Percentiles rank a stretch among this genome's conserved stretches.
These are phyloP conservation scores for Termitomyces sp. DNA, from an alignment of 768 basidiomycete species.

Conservation along the genomic window DNA sequence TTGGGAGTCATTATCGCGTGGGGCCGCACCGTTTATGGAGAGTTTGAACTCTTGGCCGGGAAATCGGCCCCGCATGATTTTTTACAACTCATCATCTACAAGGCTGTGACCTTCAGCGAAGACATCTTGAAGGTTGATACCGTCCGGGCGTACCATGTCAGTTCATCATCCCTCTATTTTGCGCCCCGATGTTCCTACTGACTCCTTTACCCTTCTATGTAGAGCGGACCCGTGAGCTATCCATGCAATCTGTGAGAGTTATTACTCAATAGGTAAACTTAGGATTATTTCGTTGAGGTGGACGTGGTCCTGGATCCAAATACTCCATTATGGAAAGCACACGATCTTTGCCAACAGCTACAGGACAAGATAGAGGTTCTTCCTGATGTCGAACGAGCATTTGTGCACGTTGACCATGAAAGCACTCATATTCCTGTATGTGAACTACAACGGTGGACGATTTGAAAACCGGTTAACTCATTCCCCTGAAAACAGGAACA, in stretches of 20 bases:
- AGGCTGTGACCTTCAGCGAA: slow-evolving; percentile 82
- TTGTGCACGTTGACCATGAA: slow-evolving; percentile 95
- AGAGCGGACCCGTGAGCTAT: slow-evolving; percentile 67
- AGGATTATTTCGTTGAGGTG: slow-evolving; percentile 92
- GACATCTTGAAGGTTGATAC: slow-evolving; percentile 88
- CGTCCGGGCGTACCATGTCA: slow-evolving; percentile 85
- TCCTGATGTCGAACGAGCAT: slow-evolving; percentile 88
- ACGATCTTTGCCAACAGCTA: slow-evolving; percentile 77
- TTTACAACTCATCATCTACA: slow-evolving; percentile 87
- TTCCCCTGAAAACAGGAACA: slow-evolving; percentile 33
- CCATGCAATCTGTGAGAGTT: background rate
- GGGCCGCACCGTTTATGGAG: slow-evolving; percentile 66
- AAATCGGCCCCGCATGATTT: slow-evolving; percentile 91
- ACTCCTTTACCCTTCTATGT: slow-evolving; percentile 4
- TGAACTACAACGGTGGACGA: background rate
- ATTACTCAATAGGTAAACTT: background rate
- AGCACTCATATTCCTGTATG: slow-evolving; percentile 65
- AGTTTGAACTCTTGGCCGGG: slow-evolving; percentile 87
- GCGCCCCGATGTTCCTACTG: slow-evolving; percentile 3
- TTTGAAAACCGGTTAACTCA: slow-evolving; percentile 1
- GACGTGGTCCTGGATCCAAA: slow-evolving; percentile 90
- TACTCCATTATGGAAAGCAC: slow-evolving; percentile 86
- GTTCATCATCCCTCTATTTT: slow-evolving; percentile 18
- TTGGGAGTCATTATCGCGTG: slow-evolving; percentile 76
- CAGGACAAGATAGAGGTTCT: slow-evolving; percentile 88